Percentiles rank a stretch among this genome's conserved stretches.
These are phyloP conservation scores for Suhomyces bolitotheri DNA, from an alignment of 1,139 yeast genomes.

Conservation along the genomic window DNA sequence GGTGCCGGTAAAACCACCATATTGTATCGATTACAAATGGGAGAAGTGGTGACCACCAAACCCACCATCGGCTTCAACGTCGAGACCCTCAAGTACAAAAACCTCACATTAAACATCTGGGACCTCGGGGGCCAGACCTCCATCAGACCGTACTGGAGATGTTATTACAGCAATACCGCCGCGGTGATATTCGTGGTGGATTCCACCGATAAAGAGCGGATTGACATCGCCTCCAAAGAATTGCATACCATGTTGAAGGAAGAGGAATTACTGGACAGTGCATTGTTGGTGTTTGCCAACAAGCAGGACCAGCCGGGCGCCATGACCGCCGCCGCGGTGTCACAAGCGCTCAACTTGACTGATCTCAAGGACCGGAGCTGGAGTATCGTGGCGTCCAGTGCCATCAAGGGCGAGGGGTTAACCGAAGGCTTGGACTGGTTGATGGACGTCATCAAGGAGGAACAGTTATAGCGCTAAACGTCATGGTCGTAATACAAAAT, in stretches of 20 bases:
- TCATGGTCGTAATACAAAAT: too few species aligned
- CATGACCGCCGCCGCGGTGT: slow-evolving; percentile 89
- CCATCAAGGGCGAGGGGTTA: slow-evolving; percentile 93
- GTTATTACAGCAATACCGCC: slow-evolving; percentile 93
- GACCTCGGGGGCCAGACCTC: slow-evolving; percentile 98
- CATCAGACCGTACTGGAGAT: slow-evolving; percentile 97
- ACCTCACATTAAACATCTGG: slow-evolving; percentile 83
- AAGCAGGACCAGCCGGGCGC: slow-evolving; percentile 98
- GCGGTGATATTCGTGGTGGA: slow-evolving; percentile 97
- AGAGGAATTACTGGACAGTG: slow-evolving; percentile 87
- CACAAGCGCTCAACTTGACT: slow-evolving; percentile 80
- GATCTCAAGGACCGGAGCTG: slow-evolving; percentile 94
- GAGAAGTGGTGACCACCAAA: slow-evolving; percentile 91
- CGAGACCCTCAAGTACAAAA: slow-evolving; percentile 87
- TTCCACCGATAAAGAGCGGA: slow-evolving; percentile 92
- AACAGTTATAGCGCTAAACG: slow-evolving; percentile 52
- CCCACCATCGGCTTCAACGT: slow-evolving; percentile 97
- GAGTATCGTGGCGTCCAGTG: slow-evolving; percentile 97
- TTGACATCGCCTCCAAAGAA: slow-evolving; percentile 84
- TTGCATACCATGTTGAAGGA: slow-evolving; percentile 89
- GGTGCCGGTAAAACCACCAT: slow-evolving; percentile 99
- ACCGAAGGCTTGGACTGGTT: slow-evolving; percentile 97
- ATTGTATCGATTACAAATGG: slow-evolving; percentile 84
- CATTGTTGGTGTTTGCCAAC: slow-evolving; percentile 91
- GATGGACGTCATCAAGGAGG: slow-evolving; percentile 94